These are phyloP conservation scores for Inga leiocalycina DNA, from an alignment of 306 rosid genomes.

Conservation along the genomic window DNA sequence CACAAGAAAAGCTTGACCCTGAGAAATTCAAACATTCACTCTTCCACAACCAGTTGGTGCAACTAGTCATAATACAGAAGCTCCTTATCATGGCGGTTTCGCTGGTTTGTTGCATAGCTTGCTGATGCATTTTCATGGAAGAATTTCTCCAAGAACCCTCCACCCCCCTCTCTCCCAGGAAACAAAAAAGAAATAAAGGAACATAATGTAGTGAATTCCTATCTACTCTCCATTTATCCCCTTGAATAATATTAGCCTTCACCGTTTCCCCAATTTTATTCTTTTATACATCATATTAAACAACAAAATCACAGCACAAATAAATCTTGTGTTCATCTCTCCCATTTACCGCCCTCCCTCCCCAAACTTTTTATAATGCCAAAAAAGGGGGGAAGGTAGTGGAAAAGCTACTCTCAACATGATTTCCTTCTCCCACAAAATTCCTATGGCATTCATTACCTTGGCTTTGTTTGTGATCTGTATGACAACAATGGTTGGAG, in stretches of 20 bases:
- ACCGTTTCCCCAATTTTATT: conserved; percentile 62
- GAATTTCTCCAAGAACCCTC: background rate
- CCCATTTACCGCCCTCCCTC: conserved; percentile 51
- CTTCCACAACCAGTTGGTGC: background rate
- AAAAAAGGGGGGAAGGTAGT: conserved; percentile 24
- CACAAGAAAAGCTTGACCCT: conserved; percentile 31
- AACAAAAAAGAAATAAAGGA: conserved; percentile 41
- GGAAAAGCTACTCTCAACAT: conserved; percentile 44
- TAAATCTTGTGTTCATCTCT: conserved; percentile 45
- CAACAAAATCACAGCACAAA: conserved; percentile 66
- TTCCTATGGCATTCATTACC: conserved; percentile 52
- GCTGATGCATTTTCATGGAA: background rate
- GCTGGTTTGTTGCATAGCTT: background rate
- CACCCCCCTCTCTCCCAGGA: background rate
- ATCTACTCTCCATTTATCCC: conserved; percentile 41
- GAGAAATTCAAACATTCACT: background rate
- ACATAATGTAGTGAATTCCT: conserved; percentile 52
- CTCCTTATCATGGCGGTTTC: background rate
- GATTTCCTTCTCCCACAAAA: conserved; percentile 18
- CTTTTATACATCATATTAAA: conserved; percentile 70
- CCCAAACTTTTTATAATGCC: conserved; percentile 22
- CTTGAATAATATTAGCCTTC: conserved; percentile 51
- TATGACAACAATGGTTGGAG: conserved; percentile 68
- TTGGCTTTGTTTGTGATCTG: conserved; percentile 77
- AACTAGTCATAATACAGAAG: background rate